Base-by-base conservation (phyloP, 176 grass and related monocot genomes). In the Dendrocalamus sinicus region DNA sequence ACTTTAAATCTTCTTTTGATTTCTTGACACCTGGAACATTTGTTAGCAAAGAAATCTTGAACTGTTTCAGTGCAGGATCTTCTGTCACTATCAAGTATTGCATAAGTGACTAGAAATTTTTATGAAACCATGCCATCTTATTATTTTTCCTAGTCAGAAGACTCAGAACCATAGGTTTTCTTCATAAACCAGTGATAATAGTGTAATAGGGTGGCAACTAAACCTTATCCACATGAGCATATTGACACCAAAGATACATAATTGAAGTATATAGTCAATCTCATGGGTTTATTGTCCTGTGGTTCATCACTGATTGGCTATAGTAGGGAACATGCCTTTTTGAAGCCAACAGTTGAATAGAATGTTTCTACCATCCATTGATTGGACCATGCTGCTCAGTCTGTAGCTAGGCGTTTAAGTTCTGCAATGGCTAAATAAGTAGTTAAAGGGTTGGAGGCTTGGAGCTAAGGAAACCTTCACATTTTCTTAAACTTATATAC, bases 51-150 rank as follows among this genome's bases (percentile, higher is more conserved):
- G 13, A 11, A 22, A 69, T 69, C 17, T 70, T 70, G 61, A 65
- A 70, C 67, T 55, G 52, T 68, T 76, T n/a, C 50, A 77, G 23
- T 46, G 48, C 22, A 46, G 1, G 35, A 32, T 54, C 24, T 26
- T 58, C 39, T 85, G 64, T 78, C 64, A 85, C 35, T 69, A 53
- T 40, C 58, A 76, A 76, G 72, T 65, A 15, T 66, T 54, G 62
- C 3, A 48, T 40, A 84, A 65, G 5, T 50, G 70, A 75, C 43
- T 75, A 72, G 52, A 64, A 62, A 8, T 63, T n/a, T 39, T 55
- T 68, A 52, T 32, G 48, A 26, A 85, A 67, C 47, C 50, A 43
- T 77, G 37, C 44, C 35, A 77, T 68, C 52, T 72, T 23, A 76
- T 45, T 44, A 11, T 65, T 26, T 57, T 69, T 44, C 50, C 73